Conservation (phyloP, 495 filamentous ascomycete genomes). For the Xylaria telfairii region DNA sequence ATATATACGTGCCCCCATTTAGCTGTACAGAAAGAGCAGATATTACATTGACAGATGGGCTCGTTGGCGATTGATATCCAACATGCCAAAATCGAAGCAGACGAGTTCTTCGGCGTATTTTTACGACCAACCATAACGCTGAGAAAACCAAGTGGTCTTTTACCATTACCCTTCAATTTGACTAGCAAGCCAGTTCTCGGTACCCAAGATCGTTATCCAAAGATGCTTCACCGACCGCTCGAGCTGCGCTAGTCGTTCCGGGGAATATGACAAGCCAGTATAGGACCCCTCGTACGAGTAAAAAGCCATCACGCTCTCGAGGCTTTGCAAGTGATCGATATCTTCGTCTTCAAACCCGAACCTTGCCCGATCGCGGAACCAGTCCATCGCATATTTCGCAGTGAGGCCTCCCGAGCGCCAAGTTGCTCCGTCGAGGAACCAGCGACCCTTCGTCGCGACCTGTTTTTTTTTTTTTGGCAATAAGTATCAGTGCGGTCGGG, state of each 20-base stretch:
- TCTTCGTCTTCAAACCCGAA: slow-evolving; percentile 9
- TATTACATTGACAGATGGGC: background rate
- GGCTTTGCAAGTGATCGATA: slow-evolving; percentile 10
- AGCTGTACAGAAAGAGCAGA: background rate
- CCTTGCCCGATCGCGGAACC: background rate
- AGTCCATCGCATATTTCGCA: background rate
- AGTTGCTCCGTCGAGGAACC: slow-evolving; percentile 18
- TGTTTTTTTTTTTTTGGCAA: background rate
- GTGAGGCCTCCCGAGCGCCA: slow-evolving; percentile 15
- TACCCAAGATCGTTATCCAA: slow-evolving; percentile 8
- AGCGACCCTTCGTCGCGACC: slow-evolving; percentile 13
- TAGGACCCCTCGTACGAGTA: slow-evolving; percentile 12
- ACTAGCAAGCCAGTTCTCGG: slow-evolving; percentile 2
- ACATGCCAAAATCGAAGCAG: background rate
- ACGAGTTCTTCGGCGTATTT: background rate
- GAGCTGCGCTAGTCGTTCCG: slow-evolving; percentile 8
- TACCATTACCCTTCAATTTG: background rate
- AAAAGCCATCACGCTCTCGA: slow-evolving; percentile 15
- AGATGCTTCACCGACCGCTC: slow-evolving; percentile 16
- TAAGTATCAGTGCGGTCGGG: background rate
- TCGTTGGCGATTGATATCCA: background rate
- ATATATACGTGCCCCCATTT: background rate
- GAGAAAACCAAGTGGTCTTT: background rate
- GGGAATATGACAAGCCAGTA: slow-evolving; percentile 4
- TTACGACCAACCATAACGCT: background rate